These are phyloP conservation scores for Phytopythium sindhum DNA, from an alignment of 352 stramenopile species.

Conservation along the genomic window DNA sequence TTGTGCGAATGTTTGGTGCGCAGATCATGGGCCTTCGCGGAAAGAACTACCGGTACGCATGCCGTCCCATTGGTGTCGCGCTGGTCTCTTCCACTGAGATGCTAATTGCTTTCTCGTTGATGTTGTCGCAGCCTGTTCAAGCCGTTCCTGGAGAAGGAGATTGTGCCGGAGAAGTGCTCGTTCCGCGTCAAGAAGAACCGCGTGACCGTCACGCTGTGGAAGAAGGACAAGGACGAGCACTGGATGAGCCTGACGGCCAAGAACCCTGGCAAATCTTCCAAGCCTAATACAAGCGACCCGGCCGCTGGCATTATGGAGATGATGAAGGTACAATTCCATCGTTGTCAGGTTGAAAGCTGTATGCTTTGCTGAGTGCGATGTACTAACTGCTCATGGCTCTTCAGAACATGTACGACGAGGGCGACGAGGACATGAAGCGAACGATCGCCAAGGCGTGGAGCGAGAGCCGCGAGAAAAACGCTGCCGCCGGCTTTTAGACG, in stretches of 20 bases:
- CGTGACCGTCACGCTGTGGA: constrained; percentile 74
- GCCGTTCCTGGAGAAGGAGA: constrained; percentile 81
- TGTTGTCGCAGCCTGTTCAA: constrained; percentile 49
- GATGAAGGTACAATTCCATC: constrained; percentile 70
- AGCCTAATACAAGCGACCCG: constrained; percentile 57
- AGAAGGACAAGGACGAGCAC: constrained; percentile 68
- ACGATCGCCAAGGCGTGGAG: constrained; percentile 88
- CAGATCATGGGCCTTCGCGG: constrained; percentile 60
- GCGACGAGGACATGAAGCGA: constrained; percentile 87
- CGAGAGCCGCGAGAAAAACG: constrained; percentile 76
- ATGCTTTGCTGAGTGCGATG: neutral
- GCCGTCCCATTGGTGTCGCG: neutral
- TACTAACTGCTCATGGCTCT: neutral
- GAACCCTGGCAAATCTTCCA: constrained; percentile 54
- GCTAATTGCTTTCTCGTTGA: neutral
- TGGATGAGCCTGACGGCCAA: constrained; percentile 86
- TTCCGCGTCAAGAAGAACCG: constrained; percentile 86
- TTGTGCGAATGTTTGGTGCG: no score
- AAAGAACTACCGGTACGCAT: constrained; percentile 68
- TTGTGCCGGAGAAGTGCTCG: constrained; percentile 66
- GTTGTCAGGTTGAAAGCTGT: no score
- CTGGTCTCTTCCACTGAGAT: neutral
- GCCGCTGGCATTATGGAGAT: constrained; percentile 87
- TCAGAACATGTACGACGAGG: constrained; percentile 88
- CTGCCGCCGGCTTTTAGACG: constrained; percentile 6